phyloP scores from a whole-genome alignment of 805 yeast species.

The Candida schatavii region DNA sequence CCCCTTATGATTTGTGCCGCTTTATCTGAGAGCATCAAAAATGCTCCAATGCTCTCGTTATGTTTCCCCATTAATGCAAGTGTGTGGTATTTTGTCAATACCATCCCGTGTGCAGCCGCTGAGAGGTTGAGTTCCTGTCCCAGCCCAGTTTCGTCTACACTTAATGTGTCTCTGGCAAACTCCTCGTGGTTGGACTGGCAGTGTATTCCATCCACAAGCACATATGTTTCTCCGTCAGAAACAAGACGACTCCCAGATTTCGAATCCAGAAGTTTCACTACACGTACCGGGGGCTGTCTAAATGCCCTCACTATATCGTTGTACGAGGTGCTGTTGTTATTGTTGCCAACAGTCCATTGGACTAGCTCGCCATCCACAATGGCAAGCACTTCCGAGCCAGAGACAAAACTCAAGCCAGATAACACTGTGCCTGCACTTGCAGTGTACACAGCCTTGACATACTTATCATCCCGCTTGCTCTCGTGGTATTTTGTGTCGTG shows the following conservation, averaged over 20 bases:
- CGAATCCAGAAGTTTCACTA: not conserved
- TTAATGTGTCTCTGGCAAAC: slow-evolving; percentile 16
- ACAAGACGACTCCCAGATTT: not conserved
- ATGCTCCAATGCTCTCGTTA: slow-evolving; percentile 17
- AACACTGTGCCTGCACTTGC: slow-evolving; percentile 4
- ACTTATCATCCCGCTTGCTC: slow-evolving; percentile 36
- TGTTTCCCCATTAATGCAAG: slow-evolving; percentile 16
- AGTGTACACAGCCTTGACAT: slow-evolving; percentile 26
- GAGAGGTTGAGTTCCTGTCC: not conserved
- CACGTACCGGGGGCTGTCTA: not conserved
- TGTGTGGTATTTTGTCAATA: slow-evolving; percentile 31
- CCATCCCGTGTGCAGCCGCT: slow-evolving; percentile 12
- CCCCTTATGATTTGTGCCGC: slow-evolving; percentile 6
- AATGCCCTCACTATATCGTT: not conserved
- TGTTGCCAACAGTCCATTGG: not conserved
- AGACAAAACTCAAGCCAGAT: not conserved
- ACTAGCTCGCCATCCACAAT: not conserved
- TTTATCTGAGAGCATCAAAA: slow-evolving; percentile 27
- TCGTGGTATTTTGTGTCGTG: slow-evolving; percentile 25
- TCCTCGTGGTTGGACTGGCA: slow-evolving; percentile 26
- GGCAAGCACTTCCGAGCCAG: not conserved
- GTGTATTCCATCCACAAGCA: slow-evolving; percentile 6
- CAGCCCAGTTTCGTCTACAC: slow-evolving; percentile 8
- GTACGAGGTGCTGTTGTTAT: too few relatives aligned
- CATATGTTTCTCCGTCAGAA: not conserved